Percentiles rank a stretch among this genome's conserved stretches.
phyloP scores from a whole-genome alignment of 805 yeast species.

The Suhomyces prunicola region DNA sequence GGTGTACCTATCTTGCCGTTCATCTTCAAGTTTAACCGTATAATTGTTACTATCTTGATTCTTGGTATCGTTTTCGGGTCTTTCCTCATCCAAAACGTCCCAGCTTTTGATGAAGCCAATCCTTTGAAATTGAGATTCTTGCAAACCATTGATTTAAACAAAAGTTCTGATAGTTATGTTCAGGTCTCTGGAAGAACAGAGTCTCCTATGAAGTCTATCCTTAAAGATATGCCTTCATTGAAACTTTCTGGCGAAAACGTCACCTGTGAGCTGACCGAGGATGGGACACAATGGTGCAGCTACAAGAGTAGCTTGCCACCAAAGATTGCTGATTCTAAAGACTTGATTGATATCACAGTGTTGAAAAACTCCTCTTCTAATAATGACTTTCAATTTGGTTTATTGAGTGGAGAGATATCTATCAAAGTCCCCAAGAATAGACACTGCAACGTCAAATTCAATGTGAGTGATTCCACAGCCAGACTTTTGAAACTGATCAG shows the following conservation, averaged over 20 bases:
- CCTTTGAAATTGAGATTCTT: conserved; percentile 75
- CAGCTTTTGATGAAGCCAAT: conserved; percentile 57
- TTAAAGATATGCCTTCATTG: conserved; percentile 64
- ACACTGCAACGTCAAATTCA: conserved; percentile 60
- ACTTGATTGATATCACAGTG: conserved; percentile 50
- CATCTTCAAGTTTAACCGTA: conserved; percentile 59
- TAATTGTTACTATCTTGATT: conserved; percentile 42
- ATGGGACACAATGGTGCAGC: conserved; percentile 53
- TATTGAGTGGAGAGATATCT: conserved; percentile 59
- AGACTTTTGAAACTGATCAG: conserved; percentile 9
- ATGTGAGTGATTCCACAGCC: conserved; percentile 42
- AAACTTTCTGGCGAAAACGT: conserved; percentile 31
- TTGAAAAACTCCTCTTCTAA: conserved; percentile 47
- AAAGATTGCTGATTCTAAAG: conserved; percentile 24
- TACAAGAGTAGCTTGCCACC: conserved; percentile 52
- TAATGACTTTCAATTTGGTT: conserved; percentile 53
- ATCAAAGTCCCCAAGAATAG: conserved; percentile 62
- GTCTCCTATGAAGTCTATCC: conserved; percentile 39
- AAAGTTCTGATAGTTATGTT: conserved; percentile 34
- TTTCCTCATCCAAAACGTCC: conserved; percentile 30
- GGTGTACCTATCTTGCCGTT: conserved; percentile 61
- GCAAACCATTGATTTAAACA: conserved; percentile 54
- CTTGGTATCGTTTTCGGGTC: conserved; percentile 28
- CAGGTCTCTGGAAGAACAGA: conserved; percentile 51
- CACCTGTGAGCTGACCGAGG: conserved; percentile 32